Evolutionary conservation across 768 basidiomycete species (phyloP).

Genomic region (Psilocybe cubensis): DNA sequence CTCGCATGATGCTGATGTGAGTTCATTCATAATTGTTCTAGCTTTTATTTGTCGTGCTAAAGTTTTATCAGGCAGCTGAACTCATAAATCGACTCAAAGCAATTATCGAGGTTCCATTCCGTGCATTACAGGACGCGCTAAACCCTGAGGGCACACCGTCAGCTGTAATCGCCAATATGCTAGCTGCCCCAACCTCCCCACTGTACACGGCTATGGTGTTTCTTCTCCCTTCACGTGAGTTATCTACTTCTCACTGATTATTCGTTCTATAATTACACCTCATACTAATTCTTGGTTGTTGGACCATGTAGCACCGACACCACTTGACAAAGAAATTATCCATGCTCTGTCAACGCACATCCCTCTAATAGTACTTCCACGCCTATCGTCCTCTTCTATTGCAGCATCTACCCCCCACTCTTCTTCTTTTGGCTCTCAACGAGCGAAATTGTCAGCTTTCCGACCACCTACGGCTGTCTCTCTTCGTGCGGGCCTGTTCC

Average conservation of each 20-base stretch:
- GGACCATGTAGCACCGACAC: conserved; percentile 32
- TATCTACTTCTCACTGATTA: neutral
- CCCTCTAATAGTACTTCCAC: conserved; percentile 59
- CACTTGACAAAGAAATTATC: conserved; percentile 50
- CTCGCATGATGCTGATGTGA: conserved; percentile 47
- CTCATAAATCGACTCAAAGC: conserved; percentile 35
- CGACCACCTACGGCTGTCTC: conserved; percentile 52
- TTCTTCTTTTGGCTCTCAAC: too few relatives aligned
- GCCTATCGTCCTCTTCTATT: conserved; percentile 35
- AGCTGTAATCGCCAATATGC: conserved; percentile 49
- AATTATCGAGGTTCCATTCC: conserved; percentile 60
- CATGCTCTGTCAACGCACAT: conserved; percentile 54
- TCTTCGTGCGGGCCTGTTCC: conserved; percentile 64
- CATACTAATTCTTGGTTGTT: conserved; percentile 11
- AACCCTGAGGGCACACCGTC: conserved; percentile 58
- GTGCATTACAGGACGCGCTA: conserved; percentile 52
- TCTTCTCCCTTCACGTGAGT: conserved; percentile 51
- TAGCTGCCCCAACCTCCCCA: conserved; percentile 61
- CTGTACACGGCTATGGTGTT: conserved; percentile 65
- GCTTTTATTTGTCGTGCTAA: conserved; percentile 5
- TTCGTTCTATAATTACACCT: neutral
- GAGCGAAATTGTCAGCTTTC: conserved; percentile 58
- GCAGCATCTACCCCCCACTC: conserved; percentile 2
- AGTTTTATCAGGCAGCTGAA: conserved; percentile 32
- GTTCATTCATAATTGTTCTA: conserved; percentile 24